A percentile compares a stretch with the other conserved stretches of the same genome.
These are phyloP conservation scores for Coffea humblotiana DNA, from an alignment of 305 asterid species.

Conservation along the genomic window DNA sequence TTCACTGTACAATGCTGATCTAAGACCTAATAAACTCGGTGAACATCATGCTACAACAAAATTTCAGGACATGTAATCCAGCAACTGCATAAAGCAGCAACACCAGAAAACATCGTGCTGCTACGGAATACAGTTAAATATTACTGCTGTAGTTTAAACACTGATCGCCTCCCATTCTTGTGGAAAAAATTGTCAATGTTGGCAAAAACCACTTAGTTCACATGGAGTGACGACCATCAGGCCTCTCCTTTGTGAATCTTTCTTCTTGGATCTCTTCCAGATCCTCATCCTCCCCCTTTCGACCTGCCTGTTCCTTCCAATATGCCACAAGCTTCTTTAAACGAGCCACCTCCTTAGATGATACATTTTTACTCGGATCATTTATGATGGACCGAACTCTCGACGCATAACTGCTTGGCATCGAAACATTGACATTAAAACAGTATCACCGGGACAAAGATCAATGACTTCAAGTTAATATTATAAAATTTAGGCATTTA, in stretches of 20 bases:
- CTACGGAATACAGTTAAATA: not conserved
- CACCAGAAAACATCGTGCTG: not conserved
- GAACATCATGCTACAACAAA: slow-evolving; percentile 17
- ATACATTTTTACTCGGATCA: slow-evolving; percentile 80
- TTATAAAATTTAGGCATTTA: not conserved
- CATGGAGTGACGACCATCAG: slow-evolving; percentile 71
- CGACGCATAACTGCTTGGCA: slow-evolving; percentile 74
- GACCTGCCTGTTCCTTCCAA: slow-evolving; percentile 95
- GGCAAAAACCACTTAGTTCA: slow-evolving; percentile 14
- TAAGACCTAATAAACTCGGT: slow-evolving; percentile 5
- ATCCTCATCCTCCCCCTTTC: slow-evolving; percentile 76
- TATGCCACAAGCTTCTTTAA: slow-evolving; percentile 71
- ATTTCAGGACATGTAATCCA: slow-evolving; percentile 2
- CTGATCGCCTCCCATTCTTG: not conserved
- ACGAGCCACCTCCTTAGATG: slow-evolving; percentile 92
- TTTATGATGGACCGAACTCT: slow-evolving; percentile 84
- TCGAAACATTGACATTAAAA: slow-evolving; percentile 4
- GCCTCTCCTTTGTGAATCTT: slow-evolving; percentile 45
- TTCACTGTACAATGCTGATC: slow-evolving; percentile 22
- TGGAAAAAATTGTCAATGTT: not conserved
- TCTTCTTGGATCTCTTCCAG: slow-evolving; percentile 85
- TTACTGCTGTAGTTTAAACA: not conserved
- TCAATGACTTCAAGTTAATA: not conserved
- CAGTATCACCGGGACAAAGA: not conserved
- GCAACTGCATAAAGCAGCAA: not conserved